Conservation (phyloP, 1,284 basidiomycete genomes). For the Pulchroboletus neoregius region DNA sequence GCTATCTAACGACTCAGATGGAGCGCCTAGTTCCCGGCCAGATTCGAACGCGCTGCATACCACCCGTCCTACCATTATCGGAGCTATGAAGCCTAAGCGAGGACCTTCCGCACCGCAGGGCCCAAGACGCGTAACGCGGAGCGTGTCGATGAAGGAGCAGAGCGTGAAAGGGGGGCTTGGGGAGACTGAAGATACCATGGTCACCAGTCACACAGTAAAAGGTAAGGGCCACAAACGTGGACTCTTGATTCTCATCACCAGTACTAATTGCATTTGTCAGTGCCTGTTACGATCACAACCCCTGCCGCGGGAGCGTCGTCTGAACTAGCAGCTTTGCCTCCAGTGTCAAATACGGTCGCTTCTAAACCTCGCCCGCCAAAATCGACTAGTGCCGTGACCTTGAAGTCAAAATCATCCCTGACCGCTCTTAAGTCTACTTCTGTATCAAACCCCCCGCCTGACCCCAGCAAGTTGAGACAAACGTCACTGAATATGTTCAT, state of each 20-base stretch:
- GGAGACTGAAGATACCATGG: neutral
- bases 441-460: conserved; percentile 8
- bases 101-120: conserved; percentile 7
- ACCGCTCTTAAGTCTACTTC: conserved; percentile 10
- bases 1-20: neutral
- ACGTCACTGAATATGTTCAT: conserved; percentile 28
- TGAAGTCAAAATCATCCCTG: conserved; percentile 8
- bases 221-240: conserved; percentile 4
- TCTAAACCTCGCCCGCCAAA: conserved; percentile 7
- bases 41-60: neutral
- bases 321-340: neutral
- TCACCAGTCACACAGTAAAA: neutral
- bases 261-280: conserved; percentile 7
- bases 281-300: neutral
- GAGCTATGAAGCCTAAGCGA: conserved; percentile 19
- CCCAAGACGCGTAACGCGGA: conserved; percentile 27
- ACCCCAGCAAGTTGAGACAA: conserved; percentile 26
- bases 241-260: neutral
- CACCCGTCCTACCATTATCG: conserved; percentile 1
- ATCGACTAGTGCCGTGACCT: neutral
- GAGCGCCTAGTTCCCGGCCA: neutral
- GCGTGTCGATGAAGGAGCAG: conserved; percentile 27
- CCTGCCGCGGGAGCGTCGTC: neutral
- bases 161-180: conserved; percentile 1
- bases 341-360: neutral